Evolutionary conservation across 768 basidiomycete species (phyloP).

Genomic region (Naganishia vaughanmartiniae): DNA sequence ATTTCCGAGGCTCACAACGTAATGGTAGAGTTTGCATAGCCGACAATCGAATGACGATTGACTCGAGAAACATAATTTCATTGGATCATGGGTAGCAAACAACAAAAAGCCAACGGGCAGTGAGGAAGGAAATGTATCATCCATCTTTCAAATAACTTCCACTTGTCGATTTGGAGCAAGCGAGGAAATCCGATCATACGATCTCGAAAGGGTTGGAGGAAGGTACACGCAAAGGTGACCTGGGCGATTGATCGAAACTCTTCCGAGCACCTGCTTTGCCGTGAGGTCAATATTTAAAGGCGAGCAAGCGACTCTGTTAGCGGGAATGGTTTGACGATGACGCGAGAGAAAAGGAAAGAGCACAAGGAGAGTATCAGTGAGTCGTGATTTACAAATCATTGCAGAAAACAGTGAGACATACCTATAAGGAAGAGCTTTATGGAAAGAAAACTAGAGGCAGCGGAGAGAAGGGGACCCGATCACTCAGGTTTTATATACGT

Average conservation of each 20-base stretch:
- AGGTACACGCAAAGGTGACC: slow-evolving; percentile 6
- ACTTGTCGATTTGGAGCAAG: neutral
- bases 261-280: slow-evolving; percentile 33
- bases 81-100: neutral
- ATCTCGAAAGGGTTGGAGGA: slow-evolving; percentile 31
- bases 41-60: neutral
- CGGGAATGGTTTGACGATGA: neutral
- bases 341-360: neutral
- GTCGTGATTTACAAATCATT: neutral
- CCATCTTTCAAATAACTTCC: slow-evolving; percentile 28
- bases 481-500: neutral
- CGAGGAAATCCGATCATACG: slow-evolving; percentile 22
- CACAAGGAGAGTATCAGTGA: neutral
- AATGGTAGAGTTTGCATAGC: too few relatives aligned
- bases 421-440: slow-evolving; percentile 31
- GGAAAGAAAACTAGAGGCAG: neutral
- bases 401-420: neutral
- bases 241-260: slow-evolving; percentile 22
- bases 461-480: neutral
- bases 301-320: slow-evolving; percentile 31
- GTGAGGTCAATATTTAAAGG: slow-evolving; percentile 28
- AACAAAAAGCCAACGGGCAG: neutral
- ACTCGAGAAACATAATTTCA: neutral
- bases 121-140: slow-evolving; percentile 23
- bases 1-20: too few relatives aligned